Evolutionary conservation across 768 basidiomycete species (phyloP), one percentile per base, ranked within the genome.

Genomic region (Leccinum barrowsii): DNA sequence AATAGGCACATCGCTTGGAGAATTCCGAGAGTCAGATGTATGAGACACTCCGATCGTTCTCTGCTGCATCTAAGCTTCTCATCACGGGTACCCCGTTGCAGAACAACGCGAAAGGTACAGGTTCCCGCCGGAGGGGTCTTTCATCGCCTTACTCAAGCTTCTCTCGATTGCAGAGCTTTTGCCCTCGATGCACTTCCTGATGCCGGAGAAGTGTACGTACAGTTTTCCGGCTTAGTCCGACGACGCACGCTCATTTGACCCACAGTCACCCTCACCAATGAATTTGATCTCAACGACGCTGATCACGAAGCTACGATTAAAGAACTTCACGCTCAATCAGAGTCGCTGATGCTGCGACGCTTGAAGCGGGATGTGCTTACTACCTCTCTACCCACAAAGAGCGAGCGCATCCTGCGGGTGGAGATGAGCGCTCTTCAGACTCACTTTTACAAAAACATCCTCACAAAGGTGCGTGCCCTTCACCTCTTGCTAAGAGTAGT

Each of bases 61-160:
- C 85, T 50, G 89, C 94, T 47, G 89, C 90, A 4, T 94, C 90
- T 35, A 94, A 96, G 76, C 82, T 99, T 56, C 85, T 99, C 65
- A 98, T 99, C 71, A 99, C 97, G 1, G 97, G 97, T 15, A 99
- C 97, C 2, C 97, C 97, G 24, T 78, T 99, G 55, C 97, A 99
- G 74, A 99, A 99, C 77, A 99, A 97, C 70, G 96, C 98, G 66
- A 98, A 94, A 80, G 95, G 95, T 94, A 65, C 46, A 78, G 67
- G 28, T 54, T 56, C 34, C 42, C 57, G 46, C 21, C 46, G 19
- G 44, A 37, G 26, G 52, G 50, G 22, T 21, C 35, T 34, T 59
- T 37, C 19, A 21, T 35, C 40, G 37, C 24, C 24, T 64, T 53
- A 44, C 58, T 64, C 44, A 63, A 50, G 52, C 57, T 19, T 46